phyloP scores from a whole-genome alignment of 2,329 filamentous ascomycete genomes.

The Claviceps purpurea region DNA sequence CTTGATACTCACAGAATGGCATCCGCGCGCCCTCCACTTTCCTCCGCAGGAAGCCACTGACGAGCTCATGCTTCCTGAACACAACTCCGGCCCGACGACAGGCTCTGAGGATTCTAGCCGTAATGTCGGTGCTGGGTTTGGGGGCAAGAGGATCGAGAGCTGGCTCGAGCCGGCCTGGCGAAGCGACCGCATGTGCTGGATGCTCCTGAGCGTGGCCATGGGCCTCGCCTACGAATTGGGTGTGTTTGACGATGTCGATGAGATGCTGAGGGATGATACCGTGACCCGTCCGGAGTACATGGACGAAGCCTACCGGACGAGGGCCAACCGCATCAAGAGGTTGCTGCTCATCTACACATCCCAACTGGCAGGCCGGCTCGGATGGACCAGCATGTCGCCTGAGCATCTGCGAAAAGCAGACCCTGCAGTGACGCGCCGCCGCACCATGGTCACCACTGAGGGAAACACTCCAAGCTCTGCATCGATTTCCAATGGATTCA shows the following conservation, averaged over 20 bases:
- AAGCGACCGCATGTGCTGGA: constrained; percentile 94
- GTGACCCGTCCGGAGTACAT: constrained; percentile 54
- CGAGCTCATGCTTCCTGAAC: constrained; percentile 51
- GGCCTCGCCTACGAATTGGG: constrained; percentile 86
- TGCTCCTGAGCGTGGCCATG: constrained; percentile 84
- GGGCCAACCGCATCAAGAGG: constrained; percentile 70
- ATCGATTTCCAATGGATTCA: constrained; percentile 44
- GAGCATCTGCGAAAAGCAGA: constrained; percentile 47
- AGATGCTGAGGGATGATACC: constrained; percentile 45
- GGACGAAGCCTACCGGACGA: constrained; percentile 62
- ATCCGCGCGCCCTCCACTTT: constrained; percentile 87
- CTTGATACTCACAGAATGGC: constrained; percentile 93
- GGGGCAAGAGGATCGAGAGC: constrained; percentile 77
- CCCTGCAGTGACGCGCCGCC: constrained; percentile 38
- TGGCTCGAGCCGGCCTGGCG: constrained; percentile 96
- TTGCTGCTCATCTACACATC: constrained; percentile 83
- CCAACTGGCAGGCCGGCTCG: constrained; percentile 83
- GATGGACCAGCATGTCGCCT: constrained; percentile 88
- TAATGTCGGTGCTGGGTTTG: constrained; percentile 42
- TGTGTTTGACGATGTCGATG: constrained; percentile 83
- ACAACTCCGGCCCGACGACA: constrained; percentile 32
- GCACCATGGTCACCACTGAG: constrained; percentile 33
- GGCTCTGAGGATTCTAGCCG: constrained; percentile 22
- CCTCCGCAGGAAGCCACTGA: constrained; percentile 66
- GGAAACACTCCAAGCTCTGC: constrained; percentile 45